Conservation (phyloP, 352 stramenopile species). For the Pythium volutum region DNA sequence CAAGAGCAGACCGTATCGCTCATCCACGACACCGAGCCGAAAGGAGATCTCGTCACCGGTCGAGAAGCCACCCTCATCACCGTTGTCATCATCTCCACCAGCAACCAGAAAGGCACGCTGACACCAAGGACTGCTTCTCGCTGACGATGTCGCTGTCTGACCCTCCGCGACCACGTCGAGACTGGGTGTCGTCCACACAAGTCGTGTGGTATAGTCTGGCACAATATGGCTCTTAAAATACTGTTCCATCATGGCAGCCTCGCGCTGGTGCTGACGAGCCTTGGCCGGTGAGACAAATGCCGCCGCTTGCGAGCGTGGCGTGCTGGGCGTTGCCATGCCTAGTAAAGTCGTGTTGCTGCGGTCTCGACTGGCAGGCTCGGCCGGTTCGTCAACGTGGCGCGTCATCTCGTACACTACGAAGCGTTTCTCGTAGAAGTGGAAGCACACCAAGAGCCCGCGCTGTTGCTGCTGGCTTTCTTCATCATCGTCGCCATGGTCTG, state of each 20-base stretch:
- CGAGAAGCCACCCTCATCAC: not conserved
- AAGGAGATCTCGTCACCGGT: not conserved
- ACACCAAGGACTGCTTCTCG: not conserved
- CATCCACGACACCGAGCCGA: constrained; percentile 13
- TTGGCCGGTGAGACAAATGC: constrained; percentile 26
- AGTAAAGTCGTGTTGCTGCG: not conserved
- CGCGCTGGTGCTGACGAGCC: constrained; percentile 24
- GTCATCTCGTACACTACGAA: constrained; percentile 55
- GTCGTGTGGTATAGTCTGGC: constrained; percentile 10
- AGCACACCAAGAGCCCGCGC: constrained; percentile 41
- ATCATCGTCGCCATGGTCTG: not conserved
- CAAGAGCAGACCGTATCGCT: constrained; percentile 13
- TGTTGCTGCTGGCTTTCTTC: not conserved
- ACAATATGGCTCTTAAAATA: constrained; percentile 25
- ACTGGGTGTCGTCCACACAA: constrained; percentile 23
- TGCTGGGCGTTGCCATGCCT: not conserved
- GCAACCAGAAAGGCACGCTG: constrained; percentile 13
- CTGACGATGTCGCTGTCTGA: not conserved
- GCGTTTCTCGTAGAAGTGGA: constrained; percentile 40
- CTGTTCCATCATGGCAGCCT: constrained; percentile 20
- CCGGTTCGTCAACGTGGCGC: constrained; percentile 3
- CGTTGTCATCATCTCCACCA: not conserved
- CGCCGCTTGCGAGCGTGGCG: not conserved
- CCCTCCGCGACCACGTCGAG: constrained; percentile 16
- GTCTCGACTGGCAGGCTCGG: not conserved